These are phyloP conservation scores for Mycosarcoma mackinlayi DNA, from an alignment of 1,284 basidiomycete species.

Conservation along the genomic window DNA sequence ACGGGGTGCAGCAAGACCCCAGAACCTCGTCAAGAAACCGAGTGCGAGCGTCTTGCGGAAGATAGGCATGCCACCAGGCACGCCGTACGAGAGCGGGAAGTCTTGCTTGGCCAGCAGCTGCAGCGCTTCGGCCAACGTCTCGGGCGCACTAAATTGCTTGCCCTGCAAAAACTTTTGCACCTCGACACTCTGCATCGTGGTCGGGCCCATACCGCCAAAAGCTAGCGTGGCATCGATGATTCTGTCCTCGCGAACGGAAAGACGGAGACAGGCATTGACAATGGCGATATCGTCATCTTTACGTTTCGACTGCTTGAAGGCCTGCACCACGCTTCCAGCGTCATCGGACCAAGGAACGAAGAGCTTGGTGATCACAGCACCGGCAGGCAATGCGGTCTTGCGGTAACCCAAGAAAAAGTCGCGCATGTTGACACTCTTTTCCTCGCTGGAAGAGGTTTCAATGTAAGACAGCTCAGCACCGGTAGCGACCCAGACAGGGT, in stretches of 20 bases:
- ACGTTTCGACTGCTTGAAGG: conserved; percentile 69
- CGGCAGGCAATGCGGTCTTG: conserved; percentile 65
- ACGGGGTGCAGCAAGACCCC: conserved; percentile 54
- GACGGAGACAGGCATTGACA: conserved; percentile 65
- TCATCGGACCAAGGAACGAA: conserved; percentile 48
- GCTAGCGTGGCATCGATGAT: conserved; percentile 60
- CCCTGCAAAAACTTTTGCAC: conserved; percentile 52
- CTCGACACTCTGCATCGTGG: conserved; percentile 49
- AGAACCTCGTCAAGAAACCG: conserved; percentile 69
- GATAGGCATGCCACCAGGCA: conserved; percentile 69
- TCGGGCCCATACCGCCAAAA: conserved; percentile 69
- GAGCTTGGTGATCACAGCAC: conserved; percentile 64
- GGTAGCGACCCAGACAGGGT: conserved; percentile 69
- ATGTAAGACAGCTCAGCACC: conserved; percentile 53
- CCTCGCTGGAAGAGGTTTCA: conserved; percentile 50
- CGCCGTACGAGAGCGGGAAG: conserved; percentile 65
- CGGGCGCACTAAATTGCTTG: conserved; percentile 21
- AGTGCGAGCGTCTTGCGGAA: conserved; percentile 68
- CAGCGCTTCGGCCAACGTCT: conserved; percentile 23
- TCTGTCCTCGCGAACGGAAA: conserved; percentile 27
- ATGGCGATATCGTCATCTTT: conserved; percentile 70
- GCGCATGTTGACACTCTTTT: conserved; percentile 48
- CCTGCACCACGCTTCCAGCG: conserved; percentile 55
- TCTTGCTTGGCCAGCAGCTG: conserved; percentile 56
- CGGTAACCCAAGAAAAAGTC: conserved; percentile 68